Evolutionary conservation across 225 moss, liverwort and hornwort genomes (phyloP).

Genomic region (Sphagnum tenellum): DNA sequence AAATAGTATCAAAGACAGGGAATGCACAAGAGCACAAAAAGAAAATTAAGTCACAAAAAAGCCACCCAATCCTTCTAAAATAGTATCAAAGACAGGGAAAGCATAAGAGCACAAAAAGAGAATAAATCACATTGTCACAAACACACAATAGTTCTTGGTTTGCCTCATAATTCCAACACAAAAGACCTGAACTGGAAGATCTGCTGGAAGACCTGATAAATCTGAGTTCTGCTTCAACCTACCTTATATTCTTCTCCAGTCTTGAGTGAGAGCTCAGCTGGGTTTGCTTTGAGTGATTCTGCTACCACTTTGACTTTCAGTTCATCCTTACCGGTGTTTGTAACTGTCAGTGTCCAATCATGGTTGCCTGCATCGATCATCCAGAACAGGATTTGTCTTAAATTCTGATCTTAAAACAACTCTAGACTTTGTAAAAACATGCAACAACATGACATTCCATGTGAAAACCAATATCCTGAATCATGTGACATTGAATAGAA

Average conservation of each 20-base stretch:
- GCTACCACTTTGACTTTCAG: slow-evolving; percentile 17
- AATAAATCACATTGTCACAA: no score
- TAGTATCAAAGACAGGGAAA: neutral
- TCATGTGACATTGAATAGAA: no score
- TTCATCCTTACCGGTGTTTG: slow-evolving; percentile 20
- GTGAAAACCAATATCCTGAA: no score
- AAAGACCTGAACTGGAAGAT: neutral
- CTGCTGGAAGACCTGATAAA: no score
- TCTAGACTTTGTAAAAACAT: no score
- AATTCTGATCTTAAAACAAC: no score
- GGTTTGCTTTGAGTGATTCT: slow-evolving; percentile 16
- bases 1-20: neutral
- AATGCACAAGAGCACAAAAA: neutral
- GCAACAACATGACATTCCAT: no score
- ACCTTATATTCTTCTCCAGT: slow-evolving; percentile 19
- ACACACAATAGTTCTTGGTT: neutral
- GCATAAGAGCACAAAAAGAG: neutral
- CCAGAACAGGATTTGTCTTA: no score
- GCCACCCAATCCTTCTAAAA: neutral
- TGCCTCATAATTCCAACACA: neutral
- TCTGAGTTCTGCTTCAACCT: neutral
- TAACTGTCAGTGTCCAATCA: slow-evolving; percentile 23
- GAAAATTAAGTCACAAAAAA: no score
- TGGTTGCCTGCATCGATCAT: slow-evolving; percentile 23
- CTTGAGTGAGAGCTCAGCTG: slow-evolving; percentile 11